Conservation (phyloP, 495 filamentous ascomycete species). For the Hypoxylon crocopeplum region DNA sequence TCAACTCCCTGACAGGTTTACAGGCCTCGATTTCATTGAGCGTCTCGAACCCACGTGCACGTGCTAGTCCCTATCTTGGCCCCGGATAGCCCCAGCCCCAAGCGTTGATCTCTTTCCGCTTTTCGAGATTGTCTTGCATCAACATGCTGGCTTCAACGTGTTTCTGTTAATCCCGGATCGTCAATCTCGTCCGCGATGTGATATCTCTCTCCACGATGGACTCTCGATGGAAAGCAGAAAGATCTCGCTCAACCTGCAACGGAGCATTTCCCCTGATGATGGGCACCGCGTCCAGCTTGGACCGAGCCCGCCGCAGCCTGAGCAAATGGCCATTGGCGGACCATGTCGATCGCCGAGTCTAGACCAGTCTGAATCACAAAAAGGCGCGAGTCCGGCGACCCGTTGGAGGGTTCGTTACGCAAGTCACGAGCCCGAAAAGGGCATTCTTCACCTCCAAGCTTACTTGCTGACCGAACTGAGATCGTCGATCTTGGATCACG, state of each 20-base stretch:
- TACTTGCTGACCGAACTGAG: constrained; percentile 14
- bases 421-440: constrained; percentile 28
- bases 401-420: constrained; percentile 17
- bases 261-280: constrained; percentile 20
- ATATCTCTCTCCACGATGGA: constrained; percentile 1
- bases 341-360: constrained; percentile 38
- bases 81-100: constrained; percentile 6
- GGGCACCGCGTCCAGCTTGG: neutral
- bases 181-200: constrained; percentile 11
- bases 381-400: constrained; percentile 22
- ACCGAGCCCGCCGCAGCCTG: neutral
- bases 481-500: constrained; percentile 23
- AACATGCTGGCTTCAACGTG: constrained; percentile 13
- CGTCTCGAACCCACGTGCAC: constrained; percentile 18
- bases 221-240: neutral
- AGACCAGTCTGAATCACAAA: constrained; percentile 40
- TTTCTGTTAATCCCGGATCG: constrained; percentile 19
- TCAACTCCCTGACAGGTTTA: too few relatives aligned
- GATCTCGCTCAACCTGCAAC: constrained; percentile 6
- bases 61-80: too few relatives aligned
- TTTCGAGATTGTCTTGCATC: constrained; percentile 24
- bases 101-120: constrained; percentile 18
- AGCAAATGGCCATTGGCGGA: constrained; percentile 15
- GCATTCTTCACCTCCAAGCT: constrained; percentile 20
- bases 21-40: too few relatives aligned